Base-by-base conservation (phyloP, 2,329 filamentous ascomycete genomes). In the Curvularia verruculosa region DNA sequence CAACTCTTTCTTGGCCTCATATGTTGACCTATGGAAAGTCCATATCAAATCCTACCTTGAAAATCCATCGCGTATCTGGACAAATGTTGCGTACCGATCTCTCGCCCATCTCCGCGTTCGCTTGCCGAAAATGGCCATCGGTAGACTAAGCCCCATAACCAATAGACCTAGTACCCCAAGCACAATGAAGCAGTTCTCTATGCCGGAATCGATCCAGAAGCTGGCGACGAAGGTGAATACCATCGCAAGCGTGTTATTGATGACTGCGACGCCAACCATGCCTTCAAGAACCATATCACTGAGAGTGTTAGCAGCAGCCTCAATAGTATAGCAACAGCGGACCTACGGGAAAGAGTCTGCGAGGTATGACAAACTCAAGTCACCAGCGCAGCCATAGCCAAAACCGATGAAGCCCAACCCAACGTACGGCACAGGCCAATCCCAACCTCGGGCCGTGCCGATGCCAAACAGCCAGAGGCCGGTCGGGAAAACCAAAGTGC, bases 251-350 rank as follows among this genome's bases (percentile, higher is more conserved):
- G 43, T 46, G 12, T 46, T 46, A 23, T 46, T 46, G 43, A 46
- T 46, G 43, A 46, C 43, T 46, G 43, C 43, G 28, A 46, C 43
- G 10, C 43, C 43, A 21, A 46, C 43, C 43, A 46, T 46, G 10
- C 43, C 43, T 46, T 46, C 43, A 31, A 46, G 43, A 31, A 46
- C 43, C 43, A 46, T 46, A 31, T 46, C 43, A 29, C 43, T 46
- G 28, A 3, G 43, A 21, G 28, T 31, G 28, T 46, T 34, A 46
- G 43, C 26, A 46, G 28, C 43, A 18, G 10, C 26, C 10, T 31
- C 10, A 10, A 46, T 46, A 31, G 28, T 13, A 21, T 15, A 13
- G 5, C 9, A 46, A 31, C 18, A 21, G n/a, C 15, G 26, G 12
- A 46, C 43, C 43, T 46, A 46, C 43, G 43, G 43, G 28, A 46